Conservation (phyloP, 768 basidiomycete species). For the Boletus insuetus region DNA sequence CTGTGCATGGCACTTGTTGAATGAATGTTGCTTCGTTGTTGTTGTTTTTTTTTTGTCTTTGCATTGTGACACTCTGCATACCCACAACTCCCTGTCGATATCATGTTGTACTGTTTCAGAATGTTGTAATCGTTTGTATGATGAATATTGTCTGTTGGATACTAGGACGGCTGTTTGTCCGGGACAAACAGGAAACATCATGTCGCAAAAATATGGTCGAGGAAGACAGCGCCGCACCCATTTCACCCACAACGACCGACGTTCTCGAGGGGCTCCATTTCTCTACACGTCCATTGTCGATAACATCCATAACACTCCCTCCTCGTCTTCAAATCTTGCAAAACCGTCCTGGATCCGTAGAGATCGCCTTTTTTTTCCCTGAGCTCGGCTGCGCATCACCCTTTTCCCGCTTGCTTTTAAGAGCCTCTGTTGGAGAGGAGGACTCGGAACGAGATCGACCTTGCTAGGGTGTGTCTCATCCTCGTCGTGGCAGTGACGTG, state of each 20-base stretch:
- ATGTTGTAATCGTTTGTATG: too few species aligned
- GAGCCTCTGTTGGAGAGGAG: not conserved
- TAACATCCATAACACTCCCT: not conserved
- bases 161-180: conserved; percentile 27
- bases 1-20: conserved; percentile 36
- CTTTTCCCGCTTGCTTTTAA: not conserved
- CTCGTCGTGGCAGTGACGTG: conserved; percentile 6
- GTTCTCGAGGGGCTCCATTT: conserved; percentile 8
- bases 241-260: conserved; percentile 23
- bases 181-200: conserved; percentile 35
- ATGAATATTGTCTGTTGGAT: too few species aligned
- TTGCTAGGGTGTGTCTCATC: not conserved
- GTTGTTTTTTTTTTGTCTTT: not conserved
- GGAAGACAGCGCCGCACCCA: conserved; percentile 18
- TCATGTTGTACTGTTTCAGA: not conserved
- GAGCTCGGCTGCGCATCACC: not conserved
- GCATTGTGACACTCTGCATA: conserved; percentile 15
- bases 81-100: conserved; percentile 7
- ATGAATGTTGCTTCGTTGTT: conserved; percentile 2
- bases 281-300: conserved; percentile 1
- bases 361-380: conserved; percentile 47
- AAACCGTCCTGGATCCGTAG: conserved; percentile 63
- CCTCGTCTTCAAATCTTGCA: conserved; percentile 53
- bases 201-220: conserved; percentile 35
- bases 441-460: not conserved